phyloP scores from a whole-genome alignment of 1,284 basidiomycete genomes.

The Leccinum pachyderme region DNA sequence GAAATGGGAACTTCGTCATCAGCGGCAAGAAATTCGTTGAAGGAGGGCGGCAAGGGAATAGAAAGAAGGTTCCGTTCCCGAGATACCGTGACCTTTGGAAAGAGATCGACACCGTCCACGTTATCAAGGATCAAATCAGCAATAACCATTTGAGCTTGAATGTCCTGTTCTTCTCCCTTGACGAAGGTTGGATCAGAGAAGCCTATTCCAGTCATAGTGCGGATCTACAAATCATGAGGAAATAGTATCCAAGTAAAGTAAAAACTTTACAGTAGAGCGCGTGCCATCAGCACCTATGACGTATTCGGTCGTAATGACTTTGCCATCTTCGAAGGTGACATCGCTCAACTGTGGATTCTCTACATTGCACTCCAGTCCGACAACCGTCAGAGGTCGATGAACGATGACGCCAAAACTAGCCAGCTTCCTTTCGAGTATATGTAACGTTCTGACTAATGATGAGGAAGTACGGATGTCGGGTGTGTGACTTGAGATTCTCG shows the following conservation, averaged over 20 bases:
- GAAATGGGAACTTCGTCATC: constrained; percentile 7
- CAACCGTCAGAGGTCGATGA: constrained; percentile 24
- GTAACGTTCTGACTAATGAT: constrained; percentile 47
- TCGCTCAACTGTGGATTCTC: constrained; percentile 30
- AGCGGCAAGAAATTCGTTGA: constrained; percentile 10
- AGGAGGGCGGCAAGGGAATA: constrained; percentile 27
- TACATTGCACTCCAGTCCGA: constrained; percentile 31
- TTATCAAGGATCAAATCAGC: constrained; percentile 2
- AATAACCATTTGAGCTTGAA: constrained; percentile 21
- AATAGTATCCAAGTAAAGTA: not conserved
- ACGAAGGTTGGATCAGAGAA: constrained; percentile 14
- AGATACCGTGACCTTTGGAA: constrained; percentile 9
- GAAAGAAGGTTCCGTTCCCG: constrained; percentile 21
- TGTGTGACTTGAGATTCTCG: constrained; percentile 28
- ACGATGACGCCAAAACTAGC: constrained; percentile 24
- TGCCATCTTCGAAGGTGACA: constrained; percentile 50
- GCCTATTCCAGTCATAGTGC: constrained; percentile 19
- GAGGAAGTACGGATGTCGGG: constrained; percentile 35
- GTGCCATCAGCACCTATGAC: constrained; percentile 9
- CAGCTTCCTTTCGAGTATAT: constrained; percentile 38
- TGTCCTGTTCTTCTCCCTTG: constrained; percentile 1
- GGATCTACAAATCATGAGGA: constrained; percentile 12
- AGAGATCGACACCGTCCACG: not conserved
- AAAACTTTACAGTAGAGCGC: constrained; percentile 45
- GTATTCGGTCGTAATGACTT: constrained; percentile 44